Evolutionary conservation across 352 stramenopile genomes (phyloP).

Genomic region (Poterioochromonas sp.): DNA sequence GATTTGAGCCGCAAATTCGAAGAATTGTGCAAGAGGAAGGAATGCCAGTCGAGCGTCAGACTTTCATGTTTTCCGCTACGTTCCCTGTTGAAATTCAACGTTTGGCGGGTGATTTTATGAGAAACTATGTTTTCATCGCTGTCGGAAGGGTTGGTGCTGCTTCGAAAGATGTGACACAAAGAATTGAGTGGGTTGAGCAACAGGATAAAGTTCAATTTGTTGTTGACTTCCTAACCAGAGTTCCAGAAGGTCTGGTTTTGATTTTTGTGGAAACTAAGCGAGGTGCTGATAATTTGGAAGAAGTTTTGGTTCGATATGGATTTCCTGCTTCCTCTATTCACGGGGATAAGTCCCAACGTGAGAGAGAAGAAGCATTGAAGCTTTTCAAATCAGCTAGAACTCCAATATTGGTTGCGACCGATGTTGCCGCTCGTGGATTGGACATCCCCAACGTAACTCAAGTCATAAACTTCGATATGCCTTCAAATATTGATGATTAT

Average conservation of each 20-base stretch:
- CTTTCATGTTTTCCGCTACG: conserved; percentile 99
- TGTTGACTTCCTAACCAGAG: conserved; percentile 79
- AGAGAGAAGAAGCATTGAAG: conserved; percentile 66
- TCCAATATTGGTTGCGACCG: conserved; percentile 93
- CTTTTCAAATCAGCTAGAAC: conserved; percentile 54
- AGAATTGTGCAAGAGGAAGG: conserved; percentile 95
- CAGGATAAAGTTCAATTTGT: conserved; percentile 91
- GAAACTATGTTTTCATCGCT: conserved; percentile 98
- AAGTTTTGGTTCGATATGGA: conserved; percentile 77
- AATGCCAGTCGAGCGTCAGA: conserved; percentile 92
- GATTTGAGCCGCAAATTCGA: conserved; percentile 97
- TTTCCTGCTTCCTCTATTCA: conserved; percentile 92
- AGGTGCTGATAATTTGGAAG: conserved; percentile 87
- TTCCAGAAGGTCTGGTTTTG: conserved; percentile 21
- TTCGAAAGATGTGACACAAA: conserved; percentile 95
- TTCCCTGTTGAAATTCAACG: conserved; percentile 88
- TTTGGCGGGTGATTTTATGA: conserved; percentile 91
- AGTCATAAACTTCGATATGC: conserved; percentile 99
- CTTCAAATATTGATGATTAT: conserved; percentile 97
- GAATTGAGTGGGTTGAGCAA: conserved; percentile 87
- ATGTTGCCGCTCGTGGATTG: conserved; percentile 94
- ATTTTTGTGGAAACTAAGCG: conserved; percentile 99
- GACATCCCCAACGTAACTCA: conserved; percentile 97
- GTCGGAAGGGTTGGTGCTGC: conserved; percentile 93
- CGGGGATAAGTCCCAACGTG: conserved; percentile 88